Evolutionary conservation across 1,284 basidiomycete species (phyloP), one percentile per base, ranked within the genome.

Genomic region (Melanopsichium pennsylvanicum): DNA sequence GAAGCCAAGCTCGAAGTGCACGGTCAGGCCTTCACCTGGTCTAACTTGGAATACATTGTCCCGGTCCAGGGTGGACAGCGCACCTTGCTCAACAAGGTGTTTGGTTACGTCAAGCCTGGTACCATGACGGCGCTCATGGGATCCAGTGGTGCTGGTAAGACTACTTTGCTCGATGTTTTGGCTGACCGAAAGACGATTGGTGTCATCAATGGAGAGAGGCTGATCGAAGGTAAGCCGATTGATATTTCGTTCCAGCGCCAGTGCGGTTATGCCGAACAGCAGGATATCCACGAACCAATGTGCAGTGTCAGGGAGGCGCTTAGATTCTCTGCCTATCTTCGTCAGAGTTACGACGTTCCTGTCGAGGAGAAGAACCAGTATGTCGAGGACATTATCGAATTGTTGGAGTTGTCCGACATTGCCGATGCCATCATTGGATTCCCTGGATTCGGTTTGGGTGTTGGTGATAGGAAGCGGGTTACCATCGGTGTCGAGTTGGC

Each of bases 241-340:
- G 90, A 90, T 2, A 70, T 82, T 11, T 89, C 90, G 66, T 94
- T 93, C 85, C 87, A 89, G 74, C 83, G 86, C 51, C 84, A 84
- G 35, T 86, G 85, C 34, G 86, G 84, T 36, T 78, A 75, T 40
- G 90, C 89, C 29, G 89, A 92, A 76, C 91, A 93, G 82, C 88
- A 90, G 86, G 92, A 94, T 74, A 70, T 79, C 26, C 92, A 94
- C 80, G 90, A 92, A 81, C 89, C 87, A 61, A 92, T 90, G 11
- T 87, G 91, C 5, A 86, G 89, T 7, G 92, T 95, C 7, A 86
- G 91, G 23, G 92, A 96, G 76, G 90, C 92, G 0, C 83, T 96
- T 0, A 82, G 86, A 19, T 93, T 94, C 83, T 90, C 89, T 9
- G 92, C 92, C 0, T 84, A 88, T 62, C 83, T 95, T 6, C 87